Conservation (phyloP, 805 yeast genomes). For the Candida oleophila region DNA sequence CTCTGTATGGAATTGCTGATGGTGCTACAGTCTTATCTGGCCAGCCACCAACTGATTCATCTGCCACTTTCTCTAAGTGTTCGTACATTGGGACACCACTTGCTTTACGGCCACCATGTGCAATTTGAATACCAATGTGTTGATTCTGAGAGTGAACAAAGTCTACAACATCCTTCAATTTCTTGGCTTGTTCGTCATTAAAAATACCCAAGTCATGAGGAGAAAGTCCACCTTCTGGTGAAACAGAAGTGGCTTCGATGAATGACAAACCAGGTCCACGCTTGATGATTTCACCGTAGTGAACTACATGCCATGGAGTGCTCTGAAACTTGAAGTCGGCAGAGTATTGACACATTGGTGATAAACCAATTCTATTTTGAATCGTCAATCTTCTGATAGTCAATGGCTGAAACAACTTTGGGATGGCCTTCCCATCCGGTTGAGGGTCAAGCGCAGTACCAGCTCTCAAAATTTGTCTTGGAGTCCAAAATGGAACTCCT, state of each 20-base stretch:
- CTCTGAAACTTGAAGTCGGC: slow-evolving; percentile 36
- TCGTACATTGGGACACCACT: slow-evolving; percentile 28
- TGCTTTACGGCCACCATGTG: slow-evolving; percentile 55
- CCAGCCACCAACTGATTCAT: slow-evolving; percentile 40
- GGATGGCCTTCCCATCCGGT: slow-evolving; percentile 19
- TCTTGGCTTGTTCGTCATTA: slow-evolving; percentile 47
- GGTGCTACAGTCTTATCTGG: slow-evolving; percentile 46
- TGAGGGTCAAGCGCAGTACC: slow-evolving; percentile 29
- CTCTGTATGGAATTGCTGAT: slow-evolving; percentile 35
- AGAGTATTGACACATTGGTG: slow-evolving; percentile 58
- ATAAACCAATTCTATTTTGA: slow-evolving; percentile 53
- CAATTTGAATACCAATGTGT: slow-evolving; percentile 52
- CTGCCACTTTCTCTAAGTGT: slow-evolving; percentile 28
- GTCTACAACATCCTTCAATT: slow-evolving; percentile 40
- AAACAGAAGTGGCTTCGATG: slow-evolving; percentile 45
- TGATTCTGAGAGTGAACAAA: slow-evolving; percentile 45
- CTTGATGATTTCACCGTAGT: slow-evolving; percentile 46
- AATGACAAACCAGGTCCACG: slow-evolving; percentile 52
- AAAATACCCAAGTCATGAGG: slow-evolving; percentile 51
- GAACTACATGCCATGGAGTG: slow-evolving; percentile 48
- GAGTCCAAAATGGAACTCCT: slow-evolving; percentile 2
- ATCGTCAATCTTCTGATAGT: slow-evolving; percentile 35
- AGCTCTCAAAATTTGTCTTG: slow-evolving; percentile 21
- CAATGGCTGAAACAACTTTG: slow-evolving; percentile 45
- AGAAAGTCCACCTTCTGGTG: slow-evolving; percentile 40